phyloP scores from a whole-genome alignment of 148 eudicot species.

The Cornus kousa region DNA sequence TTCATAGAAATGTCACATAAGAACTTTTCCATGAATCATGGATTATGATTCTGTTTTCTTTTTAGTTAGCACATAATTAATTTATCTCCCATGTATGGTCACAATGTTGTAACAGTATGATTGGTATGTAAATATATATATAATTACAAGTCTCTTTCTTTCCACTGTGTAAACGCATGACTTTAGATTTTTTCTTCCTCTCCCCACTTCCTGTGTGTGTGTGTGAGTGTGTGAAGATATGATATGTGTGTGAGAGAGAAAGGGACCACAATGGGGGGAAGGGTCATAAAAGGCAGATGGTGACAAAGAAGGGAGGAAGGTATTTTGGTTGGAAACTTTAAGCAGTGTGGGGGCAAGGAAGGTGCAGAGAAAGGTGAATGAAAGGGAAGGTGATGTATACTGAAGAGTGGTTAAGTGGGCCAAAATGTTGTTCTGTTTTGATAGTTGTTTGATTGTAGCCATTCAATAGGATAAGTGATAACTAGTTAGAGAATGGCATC shows the following conservation, averaged over 20 bases:
- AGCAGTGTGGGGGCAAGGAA: neutral
- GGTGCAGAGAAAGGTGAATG: neutral
- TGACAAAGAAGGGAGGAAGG: neutral
- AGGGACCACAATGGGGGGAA: neutral
- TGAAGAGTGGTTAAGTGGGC: slow-evolving; percentile 5
- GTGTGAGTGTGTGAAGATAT: neutral
- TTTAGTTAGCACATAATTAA: neutral
- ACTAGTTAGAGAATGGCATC: neutral
- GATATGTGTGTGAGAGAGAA: neutral
- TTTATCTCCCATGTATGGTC: neutral
- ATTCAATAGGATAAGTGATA: neutral
- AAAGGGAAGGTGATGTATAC: neutral
- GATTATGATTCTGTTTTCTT: neutral
- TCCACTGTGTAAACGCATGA: neutral
- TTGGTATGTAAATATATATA: neutral
- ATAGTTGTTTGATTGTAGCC: neutral
- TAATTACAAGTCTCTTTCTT: neutral
- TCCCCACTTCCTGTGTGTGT: neutral
- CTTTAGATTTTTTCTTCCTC: neutral
- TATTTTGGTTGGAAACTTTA: slow-evolving; percentile 8
- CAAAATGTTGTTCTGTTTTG: neutral
- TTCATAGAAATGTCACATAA: neutral
- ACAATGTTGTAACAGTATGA: neutral
- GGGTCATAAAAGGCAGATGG: neutral
- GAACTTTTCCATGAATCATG: neutral